A percentile compares a stretch with the other conserved stretches of the same genome.
Conservation (phyloP, 257 asterid genomes). For the Forsythia viridissima region DNA sequence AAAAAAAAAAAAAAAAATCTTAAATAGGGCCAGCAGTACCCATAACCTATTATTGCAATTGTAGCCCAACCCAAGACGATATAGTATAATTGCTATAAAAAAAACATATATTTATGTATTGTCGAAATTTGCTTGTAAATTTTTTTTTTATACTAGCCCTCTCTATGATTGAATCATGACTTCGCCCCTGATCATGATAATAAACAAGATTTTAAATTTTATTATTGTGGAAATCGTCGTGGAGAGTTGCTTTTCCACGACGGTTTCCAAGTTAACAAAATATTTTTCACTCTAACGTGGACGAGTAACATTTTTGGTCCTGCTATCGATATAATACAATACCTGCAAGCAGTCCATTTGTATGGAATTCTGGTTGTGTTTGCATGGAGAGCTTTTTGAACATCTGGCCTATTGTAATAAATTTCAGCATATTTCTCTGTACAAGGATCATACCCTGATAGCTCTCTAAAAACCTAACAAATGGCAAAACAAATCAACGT, state of each 20-base stretch:
- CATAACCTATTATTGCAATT: too few relatives aligned
- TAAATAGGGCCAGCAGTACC: too few relatives aligned
- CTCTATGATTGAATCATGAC: too few relatives aligned
- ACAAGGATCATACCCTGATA: slow-evolving; percentile 90
- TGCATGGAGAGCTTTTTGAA: slow-evolving; percentile 90
- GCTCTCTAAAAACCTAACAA: slow-evolving; percentile 33
- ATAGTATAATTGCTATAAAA: too few relatives aligned
- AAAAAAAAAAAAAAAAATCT: too few relatives aligned
- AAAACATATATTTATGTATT: too few relatives aligned
- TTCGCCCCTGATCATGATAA: too few relatives aligned
- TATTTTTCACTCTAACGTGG: too few relatives aligned
- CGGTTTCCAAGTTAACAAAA: background rate
- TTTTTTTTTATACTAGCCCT: too few relatives aligned
- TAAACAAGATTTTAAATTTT: background rate
- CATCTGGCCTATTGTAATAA: slow-evolving; percentile 84
- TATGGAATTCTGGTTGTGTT: slow-evolving; percentile 70
- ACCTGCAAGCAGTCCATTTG: slow-evolving; percentile 99
- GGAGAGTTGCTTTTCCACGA: background rate
- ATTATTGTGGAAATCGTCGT: background rate
- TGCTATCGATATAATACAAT: background rate
- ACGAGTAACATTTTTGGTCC: background rate
- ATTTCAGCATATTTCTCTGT: slow-evolving; percentile 84
- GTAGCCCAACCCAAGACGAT: too few relatives aligned
- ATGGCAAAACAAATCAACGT: background rate
- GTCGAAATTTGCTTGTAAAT: too few relatives aligned